These are phyloP conservation scores for Polytrichum formosum DNA, from an alignment of 225 moss, liverwort and hornwort genomes.

Conservation along the genomic window DNA sequence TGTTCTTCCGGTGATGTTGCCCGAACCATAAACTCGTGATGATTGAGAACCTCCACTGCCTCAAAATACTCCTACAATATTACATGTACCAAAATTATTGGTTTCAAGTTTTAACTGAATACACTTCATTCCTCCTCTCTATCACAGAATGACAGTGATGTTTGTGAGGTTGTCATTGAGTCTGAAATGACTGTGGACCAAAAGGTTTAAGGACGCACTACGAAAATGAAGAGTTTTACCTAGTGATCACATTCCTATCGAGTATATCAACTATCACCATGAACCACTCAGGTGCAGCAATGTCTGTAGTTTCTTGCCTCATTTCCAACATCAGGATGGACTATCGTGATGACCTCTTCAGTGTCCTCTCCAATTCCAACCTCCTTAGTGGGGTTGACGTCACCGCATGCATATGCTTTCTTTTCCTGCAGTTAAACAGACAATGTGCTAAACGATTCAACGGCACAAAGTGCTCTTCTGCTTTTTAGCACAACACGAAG, in stretches of 20 bases:
- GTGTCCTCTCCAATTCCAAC: slow-evolving; percentile 80
- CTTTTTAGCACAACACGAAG: background rate
- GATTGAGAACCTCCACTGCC: slow-evolving; percentile 94
- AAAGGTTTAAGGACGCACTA: slow-evolving; percentile 22
- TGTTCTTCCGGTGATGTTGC: slow-evolving; percentile 72
- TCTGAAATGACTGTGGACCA: too few relatives aligned
- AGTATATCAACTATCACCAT: too few relatives aligned
- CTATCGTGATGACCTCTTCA: slow-evolving; percentile 82
- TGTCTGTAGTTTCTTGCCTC: slow-evolving; percentile 67
- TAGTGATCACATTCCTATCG: too few relatives aligned
- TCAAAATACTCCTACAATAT: slow-evolving; percentile 88
- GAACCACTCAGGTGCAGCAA: too few relatives aligned
- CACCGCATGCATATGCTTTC: slow-evolving; percentile 52
- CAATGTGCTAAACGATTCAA: background rate
- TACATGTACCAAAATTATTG: background rate
- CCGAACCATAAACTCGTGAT: slow-evolving; percentile 84
- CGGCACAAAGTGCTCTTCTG: background rate
- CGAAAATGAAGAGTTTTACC: slow-evolving; percentile 7
- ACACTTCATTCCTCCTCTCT: too few relatives aligned
- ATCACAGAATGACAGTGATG: background rate
- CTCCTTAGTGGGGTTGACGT: slow-evolving; percentile 49
- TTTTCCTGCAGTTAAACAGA: slow-evolving; percentile 13
- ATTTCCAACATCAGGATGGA: slow-evolving; percentile 76
- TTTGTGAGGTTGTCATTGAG: slow-evolving; percentile 5
- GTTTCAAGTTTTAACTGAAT: too few relatives aligned